Conservation (phyloP, 2,329 filamentous ascomycete genomes). For the Davidsoniella neocaledoniae region DNA sequence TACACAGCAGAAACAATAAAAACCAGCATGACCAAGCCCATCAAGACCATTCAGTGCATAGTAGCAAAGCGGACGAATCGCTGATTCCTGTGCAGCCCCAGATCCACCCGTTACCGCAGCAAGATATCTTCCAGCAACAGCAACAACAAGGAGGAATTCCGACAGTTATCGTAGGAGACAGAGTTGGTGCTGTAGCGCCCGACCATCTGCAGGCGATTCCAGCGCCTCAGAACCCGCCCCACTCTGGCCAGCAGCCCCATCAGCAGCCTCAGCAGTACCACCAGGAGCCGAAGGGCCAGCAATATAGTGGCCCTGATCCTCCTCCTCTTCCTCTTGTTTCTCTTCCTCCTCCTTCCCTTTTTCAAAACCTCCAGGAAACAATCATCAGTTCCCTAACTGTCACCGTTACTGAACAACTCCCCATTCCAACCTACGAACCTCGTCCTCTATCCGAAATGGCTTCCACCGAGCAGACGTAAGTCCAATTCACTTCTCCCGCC, state of each 20-base stretch:
- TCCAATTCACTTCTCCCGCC: slow-evolving; percentile 13
- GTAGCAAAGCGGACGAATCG: slow-evolving; percentile 1
- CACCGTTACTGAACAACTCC: slow-evolving; percentile 6
- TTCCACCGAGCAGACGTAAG: slow-evolving; percentile 53
- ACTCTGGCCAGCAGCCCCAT: background rate
- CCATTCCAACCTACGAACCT: slow-evolving; percentile 5
- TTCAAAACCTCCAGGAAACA: slow-evolving; percentile 9
- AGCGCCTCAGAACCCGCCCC: background rate
- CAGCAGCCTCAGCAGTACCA: slow-evolving; percentile 10
- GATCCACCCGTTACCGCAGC: background rate
- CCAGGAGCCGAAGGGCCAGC: slow-evolving; percentile 10
- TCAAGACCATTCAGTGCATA: background rate
- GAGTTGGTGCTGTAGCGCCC: too few species aligned
- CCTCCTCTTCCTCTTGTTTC: slow-evolving; percentile 7
- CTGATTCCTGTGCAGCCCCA: slow-evolving; percentile 4
- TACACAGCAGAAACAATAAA: background rate
- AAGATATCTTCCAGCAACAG: background rate
- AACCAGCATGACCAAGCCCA: background rate
- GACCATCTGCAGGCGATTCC: background rate
- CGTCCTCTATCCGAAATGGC: slow-evolving; percentile 19
- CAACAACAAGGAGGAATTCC: background rate
- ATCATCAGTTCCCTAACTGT: slow-evolving; percentile 4
- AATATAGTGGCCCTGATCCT: slow-evolving; percentile 11
- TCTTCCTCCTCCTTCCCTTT: slow-evolving; percentile 3
- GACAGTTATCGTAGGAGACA: too few species aligned